Evolutionary conservation across 768 basidiomycete species (phyloP).

Genomic region (Lentinula edodes): DNA sequence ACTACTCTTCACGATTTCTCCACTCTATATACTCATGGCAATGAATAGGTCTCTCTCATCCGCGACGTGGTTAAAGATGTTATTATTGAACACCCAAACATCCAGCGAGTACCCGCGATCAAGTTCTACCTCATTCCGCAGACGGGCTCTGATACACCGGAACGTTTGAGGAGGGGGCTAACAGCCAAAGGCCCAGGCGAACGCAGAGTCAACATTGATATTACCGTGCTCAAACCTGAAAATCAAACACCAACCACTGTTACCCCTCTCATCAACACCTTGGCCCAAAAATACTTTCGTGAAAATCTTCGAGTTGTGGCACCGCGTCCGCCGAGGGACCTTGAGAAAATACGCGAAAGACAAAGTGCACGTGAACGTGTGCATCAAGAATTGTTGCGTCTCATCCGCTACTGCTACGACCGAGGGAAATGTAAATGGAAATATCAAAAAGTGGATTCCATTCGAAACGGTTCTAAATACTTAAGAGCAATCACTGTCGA

Average conservation of each 20-base stretch:
- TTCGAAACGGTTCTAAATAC: conserved; percentile 27
- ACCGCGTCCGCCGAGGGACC: conserved; percentile 25
- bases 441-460: conserved; percentile 26
- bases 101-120: not conserved
- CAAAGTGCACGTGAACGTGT: not conserved
- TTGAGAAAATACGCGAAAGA: conserved; percentile 22
- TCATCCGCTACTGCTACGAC: not conserved
- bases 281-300: conserved; percentile 47
- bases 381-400: not conserved
- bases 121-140: not conserved
- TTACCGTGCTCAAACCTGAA: conserved; percentile 49
- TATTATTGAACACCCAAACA: not conserved
- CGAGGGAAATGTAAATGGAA: conserved; percentile 19
- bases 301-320: conserved; percentile 55
- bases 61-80: not conserved
- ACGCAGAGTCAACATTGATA: conserved; percentile 42
- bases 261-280: conserved; percentile 49
- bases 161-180: not conserved
- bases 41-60: not conserved
- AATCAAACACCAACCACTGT: conserved; percentile 56
- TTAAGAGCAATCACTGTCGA: conserved; percentile 38
- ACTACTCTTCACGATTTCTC: not conserved
- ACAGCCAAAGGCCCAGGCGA: not conserved
- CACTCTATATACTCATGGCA: not conserved
- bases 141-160: not conserved